A percentile compares a stretch with the other conserved stretches of the same genome.
Evolutionary conservation across 1,284 basidiomycete genomes (phyloP).

Genomic region (Ganoderma sp.): DNA sequence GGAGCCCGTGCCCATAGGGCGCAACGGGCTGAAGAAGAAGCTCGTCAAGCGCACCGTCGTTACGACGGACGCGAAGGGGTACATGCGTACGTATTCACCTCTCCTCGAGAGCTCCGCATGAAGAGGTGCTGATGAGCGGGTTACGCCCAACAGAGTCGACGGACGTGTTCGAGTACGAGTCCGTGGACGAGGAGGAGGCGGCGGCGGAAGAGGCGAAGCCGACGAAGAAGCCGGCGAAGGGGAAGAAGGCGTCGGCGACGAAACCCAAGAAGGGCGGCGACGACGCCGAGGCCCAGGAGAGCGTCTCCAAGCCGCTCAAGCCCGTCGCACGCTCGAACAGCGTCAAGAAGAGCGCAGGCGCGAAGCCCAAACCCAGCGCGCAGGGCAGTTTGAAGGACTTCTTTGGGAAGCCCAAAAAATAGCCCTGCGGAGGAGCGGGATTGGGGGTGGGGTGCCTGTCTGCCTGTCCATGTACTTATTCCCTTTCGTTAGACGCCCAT

Average conservation of each 20-base stretch:
- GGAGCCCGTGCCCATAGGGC: conserved; percentile 67
- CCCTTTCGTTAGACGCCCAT: neutral
- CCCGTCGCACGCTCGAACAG: conserved; percentile 24
- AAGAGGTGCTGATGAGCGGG: neutral
- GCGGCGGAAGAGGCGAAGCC: conserved; percentile 32
- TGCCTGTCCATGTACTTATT: neutral
- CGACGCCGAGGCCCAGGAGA: conserved; percentile 20
- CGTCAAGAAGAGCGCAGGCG: conserved; percentile 27
- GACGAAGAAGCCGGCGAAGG: conserved; percentile 44
- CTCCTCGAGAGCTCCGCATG: neutral
- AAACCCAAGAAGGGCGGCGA: conserved; percentile 43
- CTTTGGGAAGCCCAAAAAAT: conserved; percentile 38
- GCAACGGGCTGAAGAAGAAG: conserved; percentile 76
- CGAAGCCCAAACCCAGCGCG: conserved; percentile 31
- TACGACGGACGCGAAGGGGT: conserved; percentile 68
- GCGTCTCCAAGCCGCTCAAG: conserved; percentile 33
- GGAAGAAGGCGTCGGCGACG: conserved; percentile 28
- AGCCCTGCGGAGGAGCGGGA: neutral
- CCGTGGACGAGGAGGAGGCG: conserved; percentile 62
- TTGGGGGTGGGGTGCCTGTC: neutral
- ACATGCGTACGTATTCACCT: conserved; percentile 58
- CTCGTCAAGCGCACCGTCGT: conserved; percentile 63
- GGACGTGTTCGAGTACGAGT: conserved; percentile 82
- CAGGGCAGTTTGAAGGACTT: conserved; percentile 42
- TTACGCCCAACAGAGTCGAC: conserved; percentile 59